These are phyloP conservation scores for Magnaporthales sp. DNA, from an alignment of 2,329 filamentous ascomycete genomes.

Conservation along the genomic window DNA sequence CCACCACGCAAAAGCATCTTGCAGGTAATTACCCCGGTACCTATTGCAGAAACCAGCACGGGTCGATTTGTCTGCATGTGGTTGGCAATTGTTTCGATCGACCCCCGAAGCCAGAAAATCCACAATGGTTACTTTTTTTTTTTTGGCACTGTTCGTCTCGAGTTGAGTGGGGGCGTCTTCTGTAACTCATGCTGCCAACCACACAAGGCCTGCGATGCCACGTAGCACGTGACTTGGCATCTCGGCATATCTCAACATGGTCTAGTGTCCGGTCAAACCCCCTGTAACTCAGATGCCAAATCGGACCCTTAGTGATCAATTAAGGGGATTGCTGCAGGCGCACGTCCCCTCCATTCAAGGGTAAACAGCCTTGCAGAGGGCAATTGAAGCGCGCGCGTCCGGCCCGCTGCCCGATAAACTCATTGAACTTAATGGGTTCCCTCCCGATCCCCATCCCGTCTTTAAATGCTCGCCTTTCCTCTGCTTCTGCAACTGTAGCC, in stretches of 20 bases:
- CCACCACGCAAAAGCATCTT: neutral
- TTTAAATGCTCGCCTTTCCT: neutral
- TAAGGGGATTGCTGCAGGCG: neutral
- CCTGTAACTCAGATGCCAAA: neutral
- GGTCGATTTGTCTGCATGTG: neutral
- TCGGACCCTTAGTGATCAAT: neutral
- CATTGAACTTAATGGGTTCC: neutral
- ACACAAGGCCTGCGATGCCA: neutral
- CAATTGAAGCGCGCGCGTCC: neutral
- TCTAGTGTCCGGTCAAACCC: neutral
- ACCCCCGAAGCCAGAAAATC: neutral
- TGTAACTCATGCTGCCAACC: neutral
- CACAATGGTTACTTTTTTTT: neutral
- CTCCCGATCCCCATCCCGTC: neutral
- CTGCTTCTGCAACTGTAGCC: too few species aligned
- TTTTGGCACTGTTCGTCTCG: neutral
- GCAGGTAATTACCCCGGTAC: too few species aligned
- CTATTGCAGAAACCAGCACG: neutral
- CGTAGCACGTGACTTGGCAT: neutral
- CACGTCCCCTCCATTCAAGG: neutral
- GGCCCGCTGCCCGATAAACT: neutral
- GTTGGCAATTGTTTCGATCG: neutral
- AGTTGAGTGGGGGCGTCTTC: neutral
- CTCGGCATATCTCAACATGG: neutral
- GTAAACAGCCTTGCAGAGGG: neutral